phyloP scores from a whole-genome alignment of 306 rosid species.

The Castanea sativa region DNA sequence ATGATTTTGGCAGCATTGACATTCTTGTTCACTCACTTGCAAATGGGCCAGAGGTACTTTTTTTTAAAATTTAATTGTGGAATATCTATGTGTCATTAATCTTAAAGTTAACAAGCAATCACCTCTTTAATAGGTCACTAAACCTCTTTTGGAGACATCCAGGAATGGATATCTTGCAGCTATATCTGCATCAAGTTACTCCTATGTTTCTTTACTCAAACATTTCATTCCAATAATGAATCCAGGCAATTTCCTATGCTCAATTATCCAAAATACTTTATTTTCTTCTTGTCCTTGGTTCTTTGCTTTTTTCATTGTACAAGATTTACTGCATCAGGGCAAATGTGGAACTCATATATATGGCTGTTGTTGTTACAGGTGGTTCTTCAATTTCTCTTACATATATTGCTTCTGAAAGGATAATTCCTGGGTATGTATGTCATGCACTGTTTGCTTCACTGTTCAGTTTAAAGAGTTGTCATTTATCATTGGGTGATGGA shows the following conservation, averaged over 20 bases:
- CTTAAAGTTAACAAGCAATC: conserved; percentile 11
- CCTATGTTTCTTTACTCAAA: conserved; percentile 83
- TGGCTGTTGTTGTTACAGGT: conserved; percentile 43
- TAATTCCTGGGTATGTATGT: conserved; percentile 82
- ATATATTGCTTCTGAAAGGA: conserved; percentile 92
- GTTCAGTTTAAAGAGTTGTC: conserved; percentile 9
- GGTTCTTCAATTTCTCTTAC: conserved; percentile 95
- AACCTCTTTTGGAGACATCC: conserved; percentile 93
- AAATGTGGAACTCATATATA: not conserved
- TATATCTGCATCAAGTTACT: conserved; percentile 92
- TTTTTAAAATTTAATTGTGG: not conserved
- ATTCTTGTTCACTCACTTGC: conserved; percentile 99
- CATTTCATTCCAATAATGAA: conserved; percentile 89
- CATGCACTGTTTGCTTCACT: conserved; percentile 6
- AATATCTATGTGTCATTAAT: conserved; percentile 2
- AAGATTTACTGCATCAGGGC: not conserved
- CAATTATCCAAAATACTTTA: conserved; percentile 7
- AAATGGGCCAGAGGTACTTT: conserved; percentile 93
- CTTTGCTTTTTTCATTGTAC: not conserved
- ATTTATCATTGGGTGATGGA: not conserved
- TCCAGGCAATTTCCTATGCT: conserved; percentile 52
- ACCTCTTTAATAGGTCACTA: conserved; percentile 60
- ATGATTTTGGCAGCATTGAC: conserved; percentile 93
- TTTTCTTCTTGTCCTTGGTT: conserved; percentile 2
- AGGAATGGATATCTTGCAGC: conserved; percentile 98